These are phyloP conservation scores for Stemphylium beticola DNA, from an alignment of 2,329 filamentous ascomycete genomes.

Conservation along the genomic window DNA sequence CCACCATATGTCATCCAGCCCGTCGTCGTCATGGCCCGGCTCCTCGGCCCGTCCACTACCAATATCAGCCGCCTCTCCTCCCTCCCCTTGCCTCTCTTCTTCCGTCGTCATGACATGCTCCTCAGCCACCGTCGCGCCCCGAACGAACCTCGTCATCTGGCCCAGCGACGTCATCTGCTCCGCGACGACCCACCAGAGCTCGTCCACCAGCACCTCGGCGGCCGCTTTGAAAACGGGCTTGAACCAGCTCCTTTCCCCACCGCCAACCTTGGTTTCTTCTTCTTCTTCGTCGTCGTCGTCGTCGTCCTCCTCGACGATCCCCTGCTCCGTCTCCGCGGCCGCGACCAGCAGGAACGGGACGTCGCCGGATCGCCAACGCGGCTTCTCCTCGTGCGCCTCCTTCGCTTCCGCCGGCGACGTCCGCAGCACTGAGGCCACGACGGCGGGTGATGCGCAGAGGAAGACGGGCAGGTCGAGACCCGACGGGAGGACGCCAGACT, in stretches of 20 bases:
- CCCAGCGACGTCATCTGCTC: conserved; percentile 6
- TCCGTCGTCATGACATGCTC: conserved; percentile 5
- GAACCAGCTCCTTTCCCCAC: conserved; percentile 5
- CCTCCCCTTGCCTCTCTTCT: conserved; percentile 5
- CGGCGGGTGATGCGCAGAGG: conserved; percentile 9
- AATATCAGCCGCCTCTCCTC: conserved; percentile 2
- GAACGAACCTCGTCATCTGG: conserved; percentile 2
- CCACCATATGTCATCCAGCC: conserved; percentile 1
- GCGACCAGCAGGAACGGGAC: conserved; percentile 9
- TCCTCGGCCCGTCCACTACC: conserved; percentile 2
- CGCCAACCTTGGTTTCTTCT: conserved; percentile 4
- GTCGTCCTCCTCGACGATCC: conserved; percentile 6
- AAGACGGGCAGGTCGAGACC: conserved; percentile 7
- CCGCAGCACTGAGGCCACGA: conserved; percentile 4
- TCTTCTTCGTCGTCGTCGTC: conserved; percentile 2
- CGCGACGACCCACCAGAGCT: conserved; percentile 2
- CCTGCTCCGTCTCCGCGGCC: conserved; percentile 7
- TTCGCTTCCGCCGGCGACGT: conserved; percentile 5
- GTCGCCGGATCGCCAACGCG: conserved; percentile 7
- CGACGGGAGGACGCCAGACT: conserved; percentile 6
- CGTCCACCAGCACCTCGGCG: conserved; percentile 7
- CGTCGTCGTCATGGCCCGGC: conserved; percentile 3
- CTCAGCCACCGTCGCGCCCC: conserved; percentile 4
- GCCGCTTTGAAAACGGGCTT: conserved; percentile 4
- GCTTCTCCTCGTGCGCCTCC: conserved; percentile 4